A percentile compares a stretch with the other conserved stretches of the same genome.
Evolutionary conservation across 208 protist species (phyloP).

Genomic region (Crithidia bombi): DNA sequence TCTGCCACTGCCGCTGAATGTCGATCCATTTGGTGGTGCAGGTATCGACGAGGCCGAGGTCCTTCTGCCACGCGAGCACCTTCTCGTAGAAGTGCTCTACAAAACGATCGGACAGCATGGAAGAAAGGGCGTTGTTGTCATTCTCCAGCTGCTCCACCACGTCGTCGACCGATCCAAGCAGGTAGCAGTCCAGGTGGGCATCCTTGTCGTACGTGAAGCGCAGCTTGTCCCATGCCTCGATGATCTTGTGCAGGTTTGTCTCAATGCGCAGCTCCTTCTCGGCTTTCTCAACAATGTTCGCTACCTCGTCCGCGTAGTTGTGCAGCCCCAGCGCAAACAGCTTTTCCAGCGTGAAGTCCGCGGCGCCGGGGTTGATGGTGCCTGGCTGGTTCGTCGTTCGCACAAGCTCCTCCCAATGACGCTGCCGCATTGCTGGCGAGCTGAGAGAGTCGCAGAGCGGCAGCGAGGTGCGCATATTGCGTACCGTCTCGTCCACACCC

Average conservation of each 20-base stretch:
- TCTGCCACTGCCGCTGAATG: slow-evolving; percentile 97
- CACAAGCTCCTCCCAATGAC: slow-evolving; percentile 97
- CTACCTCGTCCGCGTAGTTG: slow-evolving; percentile 96
- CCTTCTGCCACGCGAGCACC: slow-evolving; percentile 96
- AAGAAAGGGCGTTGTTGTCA: slow-evolving; percentile 95
- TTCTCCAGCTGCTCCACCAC: slow-evolving; percentile 96
- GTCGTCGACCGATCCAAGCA: slow-evolving; percentile 94
- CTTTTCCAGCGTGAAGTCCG: slow-evolving; percentile 95
- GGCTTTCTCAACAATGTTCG: slow-evolving; percentile 97
- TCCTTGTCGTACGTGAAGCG: slow-evolving; percentile 92
- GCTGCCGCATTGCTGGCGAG: slow-evolving; percentile 94
- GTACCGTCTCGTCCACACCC: slow-evolving; percentile 93
- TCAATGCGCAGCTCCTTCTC: slow-evolving; percentile 98
- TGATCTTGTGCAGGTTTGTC: slow-evolving; percentile 96
- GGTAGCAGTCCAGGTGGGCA: slow-evolving; percentile 83
- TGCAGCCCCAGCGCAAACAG: slow-evolving; percentile 96
- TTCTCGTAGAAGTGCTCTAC: slow-evolving; percentile 97
- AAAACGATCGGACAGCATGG: slow-evolving; percentile 96
- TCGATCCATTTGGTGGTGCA: slow-evolving; percentile 96
- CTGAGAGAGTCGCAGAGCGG: slow-evolving; percentile 93
- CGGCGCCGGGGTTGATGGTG: slow-evolving; percentile 88
- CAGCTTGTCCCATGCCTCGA: slow-evolving; percentile 94
- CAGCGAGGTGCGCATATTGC: slow-evolving; percentile 95
- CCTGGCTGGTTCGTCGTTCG: slow-evolving; percentile 91
- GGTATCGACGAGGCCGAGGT: slow-evolving; percentile 95